Base-by-base conservation (phyloP, 2,329 filamentous ascomycete species). In the Claviceps lovelessii region DNA sequence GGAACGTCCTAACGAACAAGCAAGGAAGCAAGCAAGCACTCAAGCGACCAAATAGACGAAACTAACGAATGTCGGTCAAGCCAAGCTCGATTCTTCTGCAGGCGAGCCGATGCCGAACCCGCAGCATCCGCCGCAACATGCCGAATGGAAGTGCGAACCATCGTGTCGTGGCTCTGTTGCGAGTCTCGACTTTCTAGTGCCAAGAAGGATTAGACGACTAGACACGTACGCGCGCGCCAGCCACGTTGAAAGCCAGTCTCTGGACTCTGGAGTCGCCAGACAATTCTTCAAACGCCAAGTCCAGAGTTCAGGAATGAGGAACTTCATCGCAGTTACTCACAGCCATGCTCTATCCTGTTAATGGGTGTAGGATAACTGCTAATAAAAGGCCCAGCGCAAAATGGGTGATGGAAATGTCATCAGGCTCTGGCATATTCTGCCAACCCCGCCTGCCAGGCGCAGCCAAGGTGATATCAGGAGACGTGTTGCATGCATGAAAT, bases 401-500 rank as follows among this genome's bases (percentile, higher is more conserved):
- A 45, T 33, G 31, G 8, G 31, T 33, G 31, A 33, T 33, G 42
- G 35, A 13, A 37, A 10, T 9, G 8, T 10, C 13, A 17, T 41
- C 37, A 15, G 37, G 5, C 23, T 44, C n/a, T 44, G 42, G n/a
- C 42, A 19, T 23, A 44, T 19, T 17, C 23, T 15, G n/a, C 29
- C 19, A 45, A 54, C 51, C 54, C 56, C 56, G 52, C 51, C 56
- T 54, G 44, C 45, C 35, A 23, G 48, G 50, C 50, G 29, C 23
- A 48, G 47, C 47, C 48, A 49, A 49, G 23, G 55, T 56, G 54
- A 57, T 46, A 58, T 45, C 23, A 42, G 45, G 41, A 37, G 35
- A 54, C 48, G 41, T 51, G 58, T 5, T 58, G 56, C 61, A 59
- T 58, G 56, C 61, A 59, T 58, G 55, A 58, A 60, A 64, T 66